Evolutionary conservation across 768 basidiomycete genomes (phyloP).

Genomic region (Pleurotus pulmonarius): DNA sequence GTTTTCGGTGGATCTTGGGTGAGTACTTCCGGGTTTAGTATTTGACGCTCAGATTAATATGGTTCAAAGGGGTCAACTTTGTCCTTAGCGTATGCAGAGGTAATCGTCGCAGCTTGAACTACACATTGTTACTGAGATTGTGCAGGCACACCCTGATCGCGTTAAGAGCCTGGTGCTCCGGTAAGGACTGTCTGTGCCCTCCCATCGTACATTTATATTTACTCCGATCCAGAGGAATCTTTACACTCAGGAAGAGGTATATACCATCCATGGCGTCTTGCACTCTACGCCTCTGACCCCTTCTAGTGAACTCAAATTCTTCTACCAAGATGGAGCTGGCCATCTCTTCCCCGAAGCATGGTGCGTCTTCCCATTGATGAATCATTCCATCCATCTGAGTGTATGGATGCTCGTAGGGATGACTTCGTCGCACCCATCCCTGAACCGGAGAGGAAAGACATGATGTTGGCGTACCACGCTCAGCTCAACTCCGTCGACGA

Average conservation of each 20-base stretch:
- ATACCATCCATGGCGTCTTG: background rate
- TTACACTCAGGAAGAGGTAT: constrained; percentile 77
- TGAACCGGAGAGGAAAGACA: constrained; percentile 70
- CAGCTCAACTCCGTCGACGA: constrained; percentile 74
- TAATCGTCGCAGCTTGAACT: constrained; percentile 18
- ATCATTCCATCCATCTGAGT: too few species aligned
- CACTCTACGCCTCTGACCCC: background rate
- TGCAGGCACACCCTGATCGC: constrained; percentile 72
- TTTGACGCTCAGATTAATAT: background rate
- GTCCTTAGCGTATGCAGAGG: constrained; percentile 83
- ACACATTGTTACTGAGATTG: background rate
- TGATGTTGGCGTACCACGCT: constrained; percentile 81
- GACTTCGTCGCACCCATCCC: constrained; percentile 81
- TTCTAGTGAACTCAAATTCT: constrained; percentile 76
- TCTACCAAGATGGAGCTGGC: constrained; percentile 85
- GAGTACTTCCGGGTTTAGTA: constrained; percentile 13
- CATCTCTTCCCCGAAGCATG: constrained; percentile 88
- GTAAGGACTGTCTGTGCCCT: constrained; percentile 28
- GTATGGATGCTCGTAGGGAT: constrained; percentile 48
- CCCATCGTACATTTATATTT: background rate
- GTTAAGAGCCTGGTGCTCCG: constrained; percentile 78
- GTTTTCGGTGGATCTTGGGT: constrained; percentile 96
- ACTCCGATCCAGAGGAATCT: constrained; percentile 64
- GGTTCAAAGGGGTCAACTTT: constrained; percentile 74
- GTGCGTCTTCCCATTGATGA: constrained; percentile 29